phyloP scores from a whole-genome alignment of 2,329 filamentous ascomycete genomes.

The Phyllosticta citribraziliensis region DNA sequence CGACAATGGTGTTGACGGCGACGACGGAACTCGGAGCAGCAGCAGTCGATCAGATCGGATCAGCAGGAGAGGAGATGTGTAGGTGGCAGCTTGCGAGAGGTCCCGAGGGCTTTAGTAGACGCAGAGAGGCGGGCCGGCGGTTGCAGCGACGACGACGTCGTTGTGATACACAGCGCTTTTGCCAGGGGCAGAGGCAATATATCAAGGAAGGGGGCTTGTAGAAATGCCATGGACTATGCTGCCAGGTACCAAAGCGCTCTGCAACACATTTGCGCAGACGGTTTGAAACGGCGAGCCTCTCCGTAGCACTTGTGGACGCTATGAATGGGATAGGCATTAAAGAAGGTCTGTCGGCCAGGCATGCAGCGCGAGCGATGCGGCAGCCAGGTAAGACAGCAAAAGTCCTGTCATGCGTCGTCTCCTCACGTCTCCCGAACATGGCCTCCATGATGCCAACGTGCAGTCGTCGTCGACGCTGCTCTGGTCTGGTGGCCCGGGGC shows the following conservation, averaged over 20 bases:
- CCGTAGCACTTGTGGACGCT: conserved; percentile 21
- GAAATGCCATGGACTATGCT: conserved; percentile 18
- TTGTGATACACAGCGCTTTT: conserved; percentile 23
- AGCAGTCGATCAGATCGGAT: background rate
- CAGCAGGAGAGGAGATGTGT: background rate
- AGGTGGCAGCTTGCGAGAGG: conserved; percentile 1
- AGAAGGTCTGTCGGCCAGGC: conserved; percentile 16
- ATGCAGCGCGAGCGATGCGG: conserved; percentile 29
- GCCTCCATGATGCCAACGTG: background rate
- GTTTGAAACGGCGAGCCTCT: conserved; percentile 26
- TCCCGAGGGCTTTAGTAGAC: conserved; percentile 27
- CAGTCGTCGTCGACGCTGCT: background rate
- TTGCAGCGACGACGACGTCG: conserved; percentile 27
- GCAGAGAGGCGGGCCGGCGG: conserved; percentile 23
- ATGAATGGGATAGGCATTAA: conserved; percentile 12
- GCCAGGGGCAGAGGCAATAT: conserved; percentile 31
- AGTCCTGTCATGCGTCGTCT: too few species aligned
- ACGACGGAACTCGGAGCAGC: background rate
- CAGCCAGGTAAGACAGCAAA: conserved; percentile 23
- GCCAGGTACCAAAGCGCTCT: conserved; percentile 31
- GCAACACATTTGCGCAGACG: conserved; percentile 27
- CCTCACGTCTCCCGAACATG: too few species aligned
- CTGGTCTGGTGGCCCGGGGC: background rate
- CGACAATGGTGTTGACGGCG: conserved; percentile 6
- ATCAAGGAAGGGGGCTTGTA: conserved; percentile 23